Evolutionary conservation across 179 eudicot species (phyloP), one percentile per base, ranked within the genome.

Genomic region (Silene coronaria): DNA sequence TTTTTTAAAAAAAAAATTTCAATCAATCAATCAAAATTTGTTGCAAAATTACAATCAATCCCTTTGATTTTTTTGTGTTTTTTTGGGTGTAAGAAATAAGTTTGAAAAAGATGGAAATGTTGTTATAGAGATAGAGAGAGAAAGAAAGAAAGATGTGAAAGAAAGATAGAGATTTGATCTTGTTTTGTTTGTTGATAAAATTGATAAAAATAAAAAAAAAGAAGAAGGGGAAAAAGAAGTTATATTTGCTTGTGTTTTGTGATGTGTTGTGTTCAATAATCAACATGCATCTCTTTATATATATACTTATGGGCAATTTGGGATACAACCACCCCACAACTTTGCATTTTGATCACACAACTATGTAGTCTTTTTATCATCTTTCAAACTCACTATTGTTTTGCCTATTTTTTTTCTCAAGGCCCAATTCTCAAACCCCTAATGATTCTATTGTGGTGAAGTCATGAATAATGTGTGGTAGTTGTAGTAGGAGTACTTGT

Each of bases 291-390:
- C 75, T 63, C 66, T 67, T 63, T 80, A 30, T 70, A 75, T 79
- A 28, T 70, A 79, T 79, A 79, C 82, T 79, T 79, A 79, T 79
- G 82, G 78, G 82, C 82, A 75, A 74, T 59, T 59, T 74, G 61
- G 8, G 55, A 36, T 17, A 45, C 59, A 23, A 53, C 55, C 58
- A 21, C 38, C 70, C 70, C 27, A 67, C 14, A 46, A 34, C 51
- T 67, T 34, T 13, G 8, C 68, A 64, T 53, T 53, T 53, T 67
- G 0, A 42, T 42, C 48, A 42, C 14, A 36, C 10, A 3, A 5
- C 48, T 42, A 42, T 42, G 0, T 53, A 17, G 12, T 14, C 57
- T 16, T 51, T 11, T 51, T 51, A 17, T 3, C 1, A 53, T 4
- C 21, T n/a, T 53, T 53, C 1, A 14, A 14, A 17, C 7, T 53